Evolutionary conservation across 106 monocot species (phyloP).

Genomic region (Allium cepa): DNA sequence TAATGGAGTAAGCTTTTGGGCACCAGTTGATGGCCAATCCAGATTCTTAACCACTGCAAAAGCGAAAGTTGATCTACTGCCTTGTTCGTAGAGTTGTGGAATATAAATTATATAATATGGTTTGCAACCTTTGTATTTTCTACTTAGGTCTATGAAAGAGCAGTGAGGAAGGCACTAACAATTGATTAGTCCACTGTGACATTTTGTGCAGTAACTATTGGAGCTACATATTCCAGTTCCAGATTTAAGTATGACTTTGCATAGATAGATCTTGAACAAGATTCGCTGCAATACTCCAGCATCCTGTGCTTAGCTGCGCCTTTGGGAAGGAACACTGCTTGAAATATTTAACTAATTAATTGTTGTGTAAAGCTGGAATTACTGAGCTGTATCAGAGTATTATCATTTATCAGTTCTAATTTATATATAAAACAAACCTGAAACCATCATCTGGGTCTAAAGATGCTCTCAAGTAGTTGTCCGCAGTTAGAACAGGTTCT

Average conservation of each 20-base stretch:
- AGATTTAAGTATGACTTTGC: too few species aligned
- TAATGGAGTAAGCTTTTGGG: too few species aligned
- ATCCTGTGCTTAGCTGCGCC: background rate
- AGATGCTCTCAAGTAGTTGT: background rate
- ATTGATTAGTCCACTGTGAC: background rate
- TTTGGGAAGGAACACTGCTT: background rate
- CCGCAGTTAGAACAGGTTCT: background rate
- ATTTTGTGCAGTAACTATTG: conserved; percentile 21
- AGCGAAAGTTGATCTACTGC: too few species aligned
- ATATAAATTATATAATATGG: conserved; percentile 11
- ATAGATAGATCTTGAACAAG: too few species aligned
- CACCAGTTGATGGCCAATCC: too few species aligned
- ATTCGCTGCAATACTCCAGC: too few species aligned
- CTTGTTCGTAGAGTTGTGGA: too few species aligned
- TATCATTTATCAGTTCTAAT: background rate
- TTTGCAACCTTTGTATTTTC: conserved; percentile 22
- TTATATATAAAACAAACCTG: background rate
- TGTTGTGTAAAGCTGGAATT: background rate
- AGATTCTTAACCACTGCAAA: too few species aligned
- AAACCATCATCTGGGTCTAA: background rate
- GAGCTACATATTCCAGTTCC: conserved; percentile 24
- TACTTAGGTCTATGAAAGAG: conserved; percentile 13
- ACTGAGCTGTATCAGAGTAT: background rate
- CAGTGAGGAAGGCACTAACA: conserved; percentile 18
- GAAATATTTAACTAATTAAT: background rate